phyloP scores from a whole-genome alignment of 371 early-diverging fungal species.

The Thermomucor indicae-seudaticae region DNA sequence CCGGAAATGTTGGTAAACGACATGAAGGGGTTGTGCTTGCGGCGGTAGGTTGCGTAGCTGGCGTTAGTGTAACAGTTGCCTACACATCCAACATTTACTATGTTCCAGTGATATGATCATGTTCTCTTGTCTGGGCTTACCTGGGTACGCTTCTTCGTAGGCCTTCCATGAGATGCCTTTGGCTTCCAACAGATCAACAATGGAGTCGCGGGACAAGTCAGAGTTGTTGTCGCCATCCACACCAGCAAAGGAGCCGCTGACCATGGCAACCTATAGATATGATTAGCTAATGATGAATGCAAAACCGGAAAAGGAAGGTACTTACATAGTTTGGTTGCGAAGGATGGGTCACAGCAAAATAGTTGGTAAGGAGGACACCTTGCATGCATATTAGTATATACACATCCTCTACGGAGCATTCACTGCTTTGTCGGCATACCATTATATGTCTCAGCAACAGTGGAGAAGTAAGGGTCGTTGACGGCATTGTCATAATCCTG shows the following conservation, averaged over 20 bases:
- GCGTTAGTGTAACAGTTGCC: constrained; percentile 21
- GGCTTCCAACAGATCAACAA: constrained; percentile 60
- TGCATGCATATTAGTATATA: neutral
- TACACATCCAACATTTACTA: neutral
- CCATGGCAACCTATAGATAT: constrained; percentile 17
- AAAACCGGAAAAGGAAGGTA: neutral
- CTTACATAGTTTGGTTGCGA: constrained; percentile 29
- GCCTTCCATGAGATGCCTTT: constrained; percentile 57
- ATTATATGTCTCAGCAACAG: constrained; percentile 22
- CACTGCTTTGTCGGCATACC: neutral
- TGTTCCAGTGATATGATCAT: neutral
- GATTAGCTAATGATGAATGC: neutral
- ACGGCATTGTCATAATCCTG: constrained; percentile 23
- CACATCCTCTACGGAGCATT: neutral
- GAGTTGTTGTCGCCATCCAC: constrained; percentile 19
- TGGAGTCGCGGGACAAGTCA: constrained; percentile 23
- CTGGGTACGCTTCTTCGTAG: constrained; percentile 52
- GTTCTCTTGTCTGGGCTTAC: neutral
- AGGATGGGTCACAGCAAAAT: constrained; percentile 34
- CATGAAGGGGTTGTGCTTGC: constrained; percentile 67
- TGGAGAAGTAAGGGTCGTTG: constrained; percentile 27
- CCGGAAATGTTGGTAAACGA: constrained; percentile 38
- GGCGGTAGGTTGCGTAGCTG: constrained; percentile 22
- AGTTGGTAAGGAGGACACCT: constrained; percentile 37
- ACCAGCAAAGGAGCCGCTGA: constrained; percentile 34